Percentiles rank a stretch among this genome's conserved stretches.
Conservation (phyloP, 2,329 filamentous ascomycete genomes). For the Trichoderma arundinaceum region DNA sequence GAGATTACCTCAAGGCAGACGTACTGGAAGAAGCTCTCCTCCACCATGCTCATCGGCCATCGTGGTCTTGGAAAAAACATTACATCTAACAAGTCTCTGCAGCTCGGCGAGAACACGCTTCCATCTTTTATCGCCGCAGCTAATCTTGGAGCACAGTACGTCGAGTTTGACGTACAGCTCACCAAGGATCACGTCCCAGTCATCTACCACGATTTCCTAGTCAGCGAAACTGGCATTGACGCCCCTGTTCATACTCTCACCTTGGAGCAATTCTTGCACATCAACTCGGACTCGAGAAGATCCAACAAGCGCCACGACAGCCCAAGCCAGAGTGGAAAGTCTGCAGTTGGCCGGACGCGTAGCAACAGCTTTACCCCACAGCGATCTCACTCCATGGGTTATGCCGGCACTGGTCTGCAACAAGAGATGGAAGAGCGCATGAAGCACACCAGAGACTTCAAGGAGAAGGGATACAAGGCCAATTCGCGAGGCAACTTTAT, state of each 20-base stretch:
- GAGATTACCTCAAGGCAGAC: slow-evolving; percentile 87
- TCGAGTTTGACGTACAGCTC: slow-evolving; percentile 87
- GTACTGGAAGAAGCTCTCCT: slow-evolving; percentile 92
- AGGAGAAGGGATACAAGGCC: slow-evolving; percentile 92
- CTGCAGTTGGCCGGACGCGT: slow-evolving; percentile 37
- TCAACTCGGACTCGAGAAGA: slow-evolving; percentile 64
- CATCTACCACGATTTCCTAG: slow-evolving; percentile 97
- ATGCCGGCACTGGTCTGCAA: slow-evolving; percentile 48
- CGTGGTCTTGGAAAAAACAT: slow-evolving; percentile 89
- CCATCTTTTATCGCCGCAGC: slow-evolving; percentile 95
- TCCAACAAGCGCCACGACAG: slow-evolving; percentile 29
- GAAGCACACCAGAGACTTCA: slow-evolving; percentile 96
- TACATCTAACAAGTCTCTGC: slow-evolving; percentile 80
- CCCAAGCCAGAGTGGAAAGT: slow-evolving; percentile 27
- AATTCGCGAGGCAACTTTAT: slow-evolving; percentile 95
- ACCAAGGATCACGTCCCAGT: slow-evolving; percentile 99
- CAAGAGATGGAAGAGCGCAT: slow-evolving; percentile 75
- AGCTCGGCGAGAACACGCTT: slow-evolving; percentile 95
- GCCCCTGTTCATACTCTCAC: slow-evolving; percentile 95
- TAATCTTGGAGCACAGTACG: slow-evolving; percentile 81
- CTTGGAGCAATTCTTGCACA: slow-evolving; percentile 91
- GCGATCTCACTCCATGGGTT: slow-evolving; percentile 62
- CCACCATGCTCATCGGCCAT: slow-evolving; percentile 80
- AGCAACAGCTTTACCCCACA: slow-evolving; percentile 52
- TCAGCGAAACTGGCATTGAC: slow-evolving; percentile 96